Percentiles rank a stretch among this genome's conserved stretches.
phyloP scores from a whole-genome alignment of 164 flowering plant genomes.

The Vitis rupestris region DNA sequence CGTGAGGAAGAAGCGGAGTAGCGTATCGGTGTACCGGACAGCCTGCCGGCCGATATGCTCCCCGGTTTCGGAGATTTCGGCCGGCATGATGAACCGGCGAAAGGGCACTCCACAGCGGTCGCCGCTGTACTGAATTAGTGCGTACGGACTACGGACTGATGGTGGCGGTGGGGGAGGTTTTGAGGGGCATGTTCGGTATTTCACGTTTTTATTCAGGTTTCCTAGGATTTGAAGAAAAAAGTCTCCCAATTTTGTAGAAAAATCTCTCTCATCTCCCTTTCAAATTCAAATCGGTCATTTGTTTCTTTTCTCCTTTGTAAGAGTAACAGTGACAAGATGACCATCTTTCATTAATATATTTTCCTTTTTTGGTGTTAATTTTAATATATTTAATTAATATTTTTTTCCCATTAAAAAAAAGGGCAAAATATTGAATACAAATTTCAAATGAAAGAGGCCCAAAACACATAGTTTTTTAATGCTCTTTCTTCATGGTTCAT shows the following conservation, averaged over 20 bases:
- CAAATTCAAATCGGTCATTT: slow-evolving; percentile 6
- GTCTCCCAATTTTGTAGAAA: slow-evolving; percentile 44
- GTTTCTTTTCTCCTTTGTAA: not conserved
- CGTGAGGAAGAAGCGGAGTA: slow-evolving; percentile 65
- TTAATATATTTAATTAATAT: not conserved
- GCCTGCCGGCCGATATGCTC: slow-evolving; percentile 34
- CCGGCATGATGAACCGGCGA: slow-evolving; percentile 44
- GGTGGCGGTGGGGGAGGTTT: not conserved
- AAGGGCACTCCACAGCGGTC: slow-evolving; percentile 72
- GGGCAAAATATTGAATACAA: too few relatives aligned
- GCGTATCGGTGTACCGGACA: slow-evolving; percentile 26
- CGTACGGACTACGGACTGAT: not conserved
- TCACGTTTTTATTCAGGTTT: slow-evolving; percentile 3
- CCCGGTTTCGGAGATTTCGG: slow-evolving; percentile 30
- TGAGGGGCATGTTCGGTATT: slow-evolving; percentile 14
- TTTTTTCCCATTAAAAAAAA: too few relatives aligned
- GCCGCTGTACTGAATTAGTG: slow-evolving; percentile 47
- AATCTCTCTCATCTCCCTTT: slow-evolving; percentile 3
- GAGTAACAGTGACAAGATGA: slow-evolving; percentile 1
- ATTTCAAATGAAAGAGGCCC: too few relatives aligned
- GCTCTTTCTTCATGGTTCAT: too few relatives aligned
- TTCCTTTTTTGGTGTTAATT: not conserved
- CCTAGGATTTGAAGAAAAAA: not conserved
- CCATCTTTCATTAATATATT: slow-evolving; percentile 2
- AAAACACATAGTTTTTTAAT: too few relatives aligned